Evolutionary conservation across 2,329 filamentous ascomycete species (phyloP), one percentile per base, ranked within the genome.

Genomic region (Aureobasidium sp.): DNA sequence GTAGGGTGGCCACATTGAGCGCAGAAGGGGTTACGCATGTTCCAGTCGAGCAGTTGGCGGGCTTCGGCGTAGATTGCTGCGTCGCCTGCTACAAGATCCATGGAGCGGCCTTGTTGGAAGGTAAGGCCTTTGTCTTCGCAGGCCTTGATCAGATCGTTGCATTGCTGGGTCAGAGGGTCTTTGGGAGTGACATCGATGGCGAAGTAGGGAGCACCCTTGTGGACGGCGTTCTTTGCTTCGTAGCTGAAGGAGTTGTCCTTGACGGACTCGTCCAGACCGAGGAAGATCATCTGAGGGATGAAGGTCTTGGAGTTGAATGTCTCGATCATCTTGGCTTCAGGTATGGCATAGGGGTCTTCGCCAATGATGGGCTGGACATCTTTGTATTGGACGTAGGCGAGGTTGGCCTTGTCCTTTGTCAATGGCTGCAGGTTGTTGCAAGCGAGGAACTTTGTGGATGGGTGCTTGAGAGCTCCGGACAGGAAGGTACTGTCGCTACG

Each of bases 1-100:
- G 91, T 97, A 29, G 83, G 85, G 69, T 89, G 83, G 37, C 94
- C 93, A 74, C 94, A 99, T 61, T 88, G 87, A 36, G 86, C 91
- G 74, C 94, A 99, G 80, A 91, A 99, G 34, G 88, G 89, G 75
- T 96, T 96, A 55, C 93, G 88, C 30, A 81, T 81, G 76, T 99
- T 97, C 94, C 94, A 99, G 77, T 97, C 94, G 39, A 95, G 79
- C 30, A 97, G 81, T 49, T 91, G 89, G 61, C 93, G 86, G 8
- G 91, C 90, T 75, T 96, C 90, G 14, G 91, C 93, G 68, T 91
- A 96, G 49, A 96, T 89, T 54, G 92, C 91, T 63, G 92, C 94
- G 69, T 86, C 81, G 65, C 82, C 77, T 1, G 86, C 79, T 4
- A 79, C 77, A 36, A 90, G 78, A 9, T 79, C 80, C 74, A 87